A percentile compares a stretch with the other conserved stretches of the same genome.
phyloP scores from a whole-genome alignment of 345 rosid species.

The Microthlaspi erraticum region DNA sequence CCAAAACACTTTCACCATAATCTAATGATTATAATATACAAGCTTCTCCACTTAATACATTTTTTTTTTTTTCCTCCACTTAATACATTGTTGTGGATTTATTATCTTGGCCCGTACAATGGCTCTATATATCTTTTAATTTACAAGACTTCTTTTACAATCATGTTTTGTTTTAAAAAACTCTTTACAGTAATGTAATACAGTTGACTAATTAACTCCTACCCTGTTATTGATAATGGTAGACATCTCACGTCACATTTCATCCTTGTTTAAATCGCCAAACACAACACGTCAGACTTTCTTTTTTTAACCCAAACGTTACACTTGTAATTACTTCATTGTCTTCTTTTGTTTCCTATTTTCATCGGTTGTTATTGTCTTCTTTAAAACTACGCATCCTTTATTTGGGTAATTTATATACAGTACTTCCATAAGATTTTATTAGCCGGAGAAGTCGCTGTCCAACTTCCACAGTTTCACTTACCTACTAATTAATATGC shows the following conservation, averaged over 20 bases:
- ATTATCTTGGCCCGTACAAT: no score
- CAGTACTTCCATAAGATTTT: neutral
- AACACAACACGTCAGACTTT: neutral
- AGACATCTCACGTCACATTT: no score
- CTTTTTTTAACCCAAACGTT: neutral
- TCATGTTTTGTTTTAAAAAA: no score
- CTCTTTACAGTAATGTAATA: neutral
- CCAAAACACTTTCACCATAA: no score
- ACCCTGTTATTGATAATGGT: no score
- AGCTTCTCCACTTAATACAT: no score
- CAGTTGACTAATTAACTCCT: neutral
- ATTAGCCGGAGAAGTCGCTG: conserved; percentile 39
- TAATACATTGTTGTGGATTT: no score
- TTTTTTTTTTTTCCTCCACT: no score
- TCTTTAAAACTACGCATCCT: conserved; percentile 10
- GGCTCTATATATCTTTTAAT: no score
- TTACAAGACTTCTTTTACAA: no score
- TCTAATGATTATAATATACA: no score
- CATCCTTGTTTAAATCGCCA: neutral
- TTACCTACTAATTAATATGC: conserved; percentile 31
- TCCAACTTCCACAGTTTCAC: conserved; percentile 31
- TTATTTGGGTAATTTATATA: neutral
- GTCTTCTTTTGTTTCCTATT: neutral
- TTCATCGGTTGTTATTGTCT: neutral
- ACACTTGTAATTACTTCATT: neutral